Conservation (phyloP, 1,284 basidiomycete species). For the Cutaneotrichosporon sp. region DNA sequence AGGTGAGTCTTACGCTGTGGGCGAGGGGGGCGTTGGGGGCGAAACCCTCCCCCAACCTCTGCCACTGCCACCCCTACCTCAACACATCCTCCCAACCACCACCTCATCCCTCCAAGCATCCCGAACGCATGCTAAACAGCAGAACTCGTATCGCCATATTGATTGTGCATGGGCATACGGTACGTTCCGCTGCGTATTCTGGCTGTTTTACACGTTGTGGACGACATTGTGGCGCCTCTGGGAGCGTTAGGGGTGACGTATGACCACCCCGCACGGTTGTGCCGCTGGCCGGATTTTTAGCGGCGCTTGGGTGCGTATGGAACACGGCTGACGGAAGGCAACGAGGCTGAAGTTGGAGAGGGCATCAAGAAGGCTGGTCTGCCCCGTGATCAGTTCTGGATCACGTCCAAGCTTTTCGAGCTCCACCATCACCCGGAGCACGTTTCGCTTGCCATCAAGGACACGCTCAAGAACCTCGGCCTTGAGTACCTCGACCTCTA, state of each 20-base stretch:
- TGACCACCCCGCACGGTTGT: too few species aligned
- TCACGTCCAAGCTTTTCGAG: constrained; percentile 72
- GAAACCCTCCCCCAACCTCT: neutral
- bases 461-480: constrained; percentile 67
- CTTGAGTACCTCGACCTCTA: constrained; percentile 76
- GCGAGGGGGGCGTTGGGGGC: neutral
- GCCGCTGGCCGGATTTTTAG: too few species aligned
- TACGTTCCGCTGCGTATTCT: neutral
- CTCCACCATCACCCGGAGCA: constrained; percentile 59
- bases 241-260: neutral
- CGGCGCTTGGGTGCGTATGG: neutral
- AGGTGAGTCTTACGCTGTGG: constrained; percentile 27
- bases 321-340: constrained; percentile 44
- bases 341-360: constrained; percentile 82
- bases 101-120: constrained; percentile 6
- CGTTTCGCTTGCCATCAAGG: constrained; percentile 67
- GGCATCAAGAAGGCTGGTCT: constrained; percentile 65
- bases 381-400: constrained; percentile 65
- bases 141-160: constrained; percentile 66
- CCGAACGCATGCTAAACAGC: neutral
- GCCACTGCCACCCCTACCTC: neutral
- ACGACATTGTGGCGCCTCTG: neutral
- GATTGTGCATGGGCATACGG: constrained; percentile 57
- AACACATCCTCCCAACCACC: neutral
- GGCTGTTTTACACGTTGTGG: neutral